Conservation (phyloP, 371 early-diverging fungal species). For the Haplosporangium sp. region DNA sequence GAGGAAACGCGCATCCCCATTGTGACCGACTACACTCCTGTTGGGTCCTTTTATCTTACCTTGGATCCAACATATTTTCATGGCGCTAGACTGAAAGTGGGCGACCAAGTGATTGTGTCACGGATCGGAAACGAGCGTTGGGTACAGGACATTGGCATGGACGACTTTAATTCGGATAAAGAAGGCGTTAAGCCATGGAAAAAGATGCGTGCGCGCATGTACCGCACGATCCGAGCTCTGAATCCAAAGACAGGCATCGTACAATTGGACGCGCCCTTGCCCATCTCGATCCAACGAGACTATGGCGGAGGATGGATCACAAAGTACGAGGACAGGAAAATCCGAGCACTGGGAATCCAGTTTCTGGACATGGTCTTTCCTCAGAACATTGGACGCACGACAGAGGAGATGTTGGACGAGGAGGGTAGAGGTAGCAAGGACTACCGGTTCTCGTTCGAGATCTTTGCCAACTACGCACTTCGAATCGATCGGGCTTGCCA, state of each 20-base stretch:
- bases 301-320: constrained; percentile 61
- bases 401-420: constrained; percentile 57
- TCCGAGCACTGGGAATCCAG: constrained; percentile 57
- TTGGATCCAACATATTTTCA: constrained; percentile 38
- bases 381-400: constrained; percentile 52
- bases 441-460: constrained; percentile 62
- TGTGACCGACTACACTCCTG: constrained; percentile 56
- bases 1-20: constrained; percentile 54
- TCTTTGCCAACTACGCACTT: constrained; percentile 59
- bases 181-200: constrained; percentile 59
- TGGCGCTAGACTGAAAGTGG: constrained; percentile 16
- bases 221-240: constrained; percentile 53
- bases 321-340: constrained; percentile 53
- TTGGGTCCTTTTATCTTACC: constrained; percentile 47
- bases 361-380: constrained; percentile 58
- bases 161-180: constrained; percentile 55
- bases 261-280: constrained; percentile 59
- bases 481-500: constrained; percentile 57
- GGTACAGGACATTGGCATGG: constrained; percentile 62
- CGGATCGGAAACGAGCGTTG: constrained; percentile 58
- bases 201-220: constrained; percentile 55
- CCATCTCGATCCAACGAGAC: constrained; percentile 44
- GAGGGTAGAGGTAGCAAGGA: constrained; percentile 58
- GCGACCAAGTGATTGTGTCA: constrained; percentile 58
- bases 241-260: constrained; percentile 39